Percentiles rank a stretch among this genome's conserved stretches.
phyloP scores from a whole-genome alignment of 1,284 basidiomycete species.

The Cutaneotrichosporon dermatis region DNA sequence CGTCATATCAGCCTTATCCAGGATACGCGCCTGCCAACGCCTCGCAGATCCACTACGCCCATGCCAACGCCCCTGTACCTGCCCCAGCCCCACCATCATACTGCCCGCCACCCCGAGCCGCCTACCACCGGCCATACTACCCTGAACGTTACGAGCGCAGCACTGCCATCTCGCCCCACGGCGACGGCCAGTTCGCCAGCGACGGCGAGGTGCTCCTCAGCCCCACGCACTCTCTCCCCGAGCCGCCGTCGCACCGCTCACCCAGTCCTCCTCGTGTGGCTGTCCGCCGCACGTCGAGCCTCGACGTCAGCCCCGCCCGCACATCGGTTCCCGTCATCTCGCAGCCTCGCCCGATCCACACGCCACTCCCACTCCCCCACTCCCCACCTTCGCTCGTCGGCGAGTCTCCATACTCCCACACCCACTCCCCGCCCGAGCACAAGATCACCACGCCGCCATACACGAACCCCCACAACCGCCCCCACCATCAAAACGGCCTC shows the following conservation, averaged over 20 bases:
- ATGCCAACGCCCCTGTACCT: no score
- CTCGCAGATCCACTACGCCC: background rate
- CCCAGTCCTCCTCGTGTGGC: background rate
- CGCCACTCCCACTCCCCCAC: background rate
- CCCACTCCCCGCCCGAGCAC: background rate
- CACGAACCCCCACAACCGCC: background rate
- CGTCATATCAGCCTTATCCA: background rate
- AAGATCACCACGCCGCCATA: background rate
- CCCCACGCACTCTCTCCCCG: background rate
- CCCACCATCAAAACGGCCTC: background rate
- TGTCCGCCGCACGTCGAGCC: background rate
- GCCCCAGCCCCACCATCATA: background rate
- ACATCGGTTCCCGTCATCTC: background rate
- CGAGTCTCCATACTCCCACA: background rate
- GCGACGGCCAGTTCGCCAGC: background rate
- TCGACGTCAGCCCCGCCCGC: background rate
- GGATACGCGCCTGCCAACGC: background rate
- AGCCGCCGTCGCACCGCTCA: background rate
- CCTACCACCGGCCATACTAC: background rate
- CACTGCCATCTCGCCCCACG: background rate
- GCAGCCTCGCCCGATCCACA: background rate
- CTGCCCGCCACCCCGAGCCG: background rate
- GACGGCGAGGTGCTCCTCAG: background rate
- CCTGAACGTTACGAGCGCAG: background rate
- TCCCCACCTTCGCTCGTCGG: background rate